These are phyloP conservation scores for Phialemonium atrogriseum DNA, from an alignment of 2,329 filamentous ascomycete genomes.

Conservation along the genomic window DNA sequence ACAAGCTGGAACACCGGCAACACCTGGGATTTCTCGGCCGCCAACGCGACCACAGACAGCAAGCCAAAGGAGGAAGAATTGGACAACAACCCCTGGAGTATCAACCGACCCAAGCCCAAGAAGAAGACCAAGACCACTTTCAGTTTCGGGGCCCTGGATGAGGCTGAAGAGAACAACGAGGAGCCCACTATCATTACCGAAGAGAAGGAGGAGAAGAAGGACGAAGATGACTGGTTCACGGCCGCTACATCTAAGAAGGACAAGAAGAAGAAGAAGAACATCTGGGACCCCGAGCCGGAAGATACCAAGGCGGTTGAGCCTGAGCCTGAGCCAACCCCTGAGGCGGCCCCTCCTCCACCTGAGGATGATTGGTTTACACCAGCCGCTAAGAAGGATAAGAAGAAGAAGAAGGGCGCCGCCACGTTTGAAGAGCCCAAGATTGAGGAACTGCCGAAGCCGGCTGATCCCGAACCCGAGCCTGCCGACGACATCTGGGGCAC, in stretches of 20 bases:
- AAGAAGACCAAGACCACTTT: constrained; percentile 38
- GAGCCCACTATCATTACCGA: constrained; percentile 9
- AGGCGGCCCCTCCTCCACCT: no score
- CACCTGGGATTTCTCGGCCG: constrained; percentile 30
- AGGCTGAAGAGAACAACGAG: constrained; percentile 24
- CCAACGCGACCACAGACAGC: constrained; percentile 6
- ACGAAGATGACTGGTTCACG: constrained; percentile 15
- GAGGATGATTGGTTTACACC: no score
- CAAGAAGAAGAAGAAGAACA: constrained; percentile 30
- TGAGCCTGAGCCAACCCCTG: constrained; percentile 11
- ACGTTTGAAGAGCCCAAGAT: constrained; percentile 1
- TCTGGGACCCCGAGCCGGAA: not conserved
- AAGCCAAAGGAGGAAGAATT: constrained; percentile 25
- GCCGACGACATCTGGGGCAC: no score
- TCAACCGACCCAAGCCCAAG: constrained; percentile 39
- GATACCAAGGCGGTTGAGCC: constrained; percentile 10
- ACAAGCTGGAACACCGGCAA: constrained; percentile 48
- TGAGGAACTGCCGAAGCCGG: no score
- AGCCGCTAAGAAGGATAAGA: constrained; percentile 18
- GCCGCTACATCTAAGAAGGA: constrained; percentile 21
- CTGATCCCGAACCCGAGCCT: no score
- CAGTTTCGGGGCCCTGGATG: constrained; percentile 39
- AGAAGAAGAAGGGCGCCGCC: constrained; percentile 16
- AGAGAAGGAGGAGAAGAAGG: constrained; percentile 21
- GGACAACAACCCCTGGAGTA: constrained; percentile 41